Percentiles rank a stretch among this genome's conserved stretches.
Evolutionary conservation across 768 basidiomycete species (phyloP).

Genomic region (Collybia mongolica): DNA sequence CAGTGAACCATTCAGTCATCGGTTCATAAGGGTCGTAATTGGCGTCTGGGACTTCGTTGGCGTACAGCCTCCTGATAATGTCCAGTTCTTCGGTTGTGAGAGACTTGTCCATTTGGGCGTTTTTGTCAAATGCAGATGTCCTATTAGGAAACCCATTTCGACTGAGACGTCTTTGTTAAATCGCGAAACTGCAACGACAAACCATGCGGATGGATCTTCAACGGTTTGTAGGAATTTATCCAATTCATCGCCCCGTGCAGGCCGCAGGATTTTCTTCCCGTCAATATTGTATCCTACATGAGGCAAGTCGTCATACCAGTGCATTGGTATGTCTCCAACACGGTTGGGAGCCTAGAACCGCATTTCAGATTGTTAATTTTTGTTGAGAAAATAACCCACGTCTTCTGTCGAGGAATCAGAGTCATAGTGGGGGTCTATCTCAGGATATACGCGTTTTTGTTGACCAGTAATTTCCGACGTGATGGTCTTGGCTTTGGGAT

Average conservation of each 20-base stretch:
- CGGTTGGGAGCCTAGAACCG: slow-evolving; percentile 83
- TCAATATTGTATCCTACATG: slow-evolving; percentile 96
- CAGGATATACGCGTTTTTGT: slow-evolving; percentile 79
- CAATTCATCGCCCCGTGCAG: slow-evolving; percentile 93
- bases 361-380: slow-evolving; percentile 10
- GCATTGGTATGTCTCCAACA: slow-evolving; percentile 91
- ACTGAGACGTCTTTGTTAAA: not conserved
- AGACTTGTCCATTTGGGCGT: slow-evolving; percentile 79
- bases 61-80: slow-evolving; percentile 88
- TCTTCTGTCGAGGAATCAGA: slow-evolving; percentile 93
- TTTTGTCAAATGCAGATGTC: slow-evolving; percentile 93
- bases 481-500: slow-evolving; percentile 66
- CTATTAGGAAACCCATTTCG: slow-evolving; percentile 35
- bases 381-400: slow-evolving; percentile 40
- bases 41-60: slow-evolving; percentile 88
- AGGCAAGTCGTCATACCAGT: slow-evolving; percentile 99
- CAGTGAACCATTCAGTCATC: slow-evolving; percentile 96
- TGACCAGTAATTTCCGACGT: slow-evolving; percentile 84
- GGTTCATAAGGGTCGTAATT: slow-evolving; percentile 91
- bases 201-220: slow-evolving; percentile 92
- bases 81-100: slow-evolving; percentile 91
- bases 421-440: slow-evolving; percentile 89
- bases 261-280: slow-evolving; percentile 91
- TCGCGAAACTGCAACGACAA: slow-evolving; percentile 17
- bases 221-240: slow-evolving; percentile 95